Conservation (phyloP, 1,139 yeast genomes). For the Suhomyces panamericanus region DNA sequence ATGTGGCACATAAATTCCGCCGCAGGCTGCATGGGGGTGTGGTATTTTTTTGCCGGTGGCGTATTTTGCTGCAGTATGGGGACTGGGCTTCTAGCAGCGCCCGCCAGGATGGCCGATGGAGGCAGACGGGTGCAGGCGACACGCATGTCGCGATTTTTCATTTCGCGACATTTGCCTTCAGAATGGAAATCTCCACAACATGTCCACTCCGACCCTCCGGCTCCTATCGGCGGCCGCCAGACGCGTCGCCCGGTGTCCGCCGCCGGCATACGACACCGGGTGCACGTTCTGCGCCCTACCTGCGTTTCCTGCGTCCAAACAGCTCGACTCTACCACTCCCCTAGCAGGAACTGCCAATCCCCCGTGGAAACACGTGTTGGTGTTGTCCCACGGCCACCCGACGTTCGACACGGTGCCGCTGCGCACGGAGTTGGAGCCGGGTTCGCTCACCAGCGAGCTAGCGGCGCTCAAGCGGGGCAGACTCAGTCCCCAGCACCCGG, state of each 20-base stretch:
- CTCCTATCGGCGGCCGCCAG: not conserved
- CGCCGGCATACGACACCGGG: constrained; percentile 56
- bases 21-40: too few species aligned
- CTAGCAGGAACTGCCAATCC: constrained; percentile 50
- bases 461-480: constrained; percentile 28
- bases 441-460: constrained; percentile 40
- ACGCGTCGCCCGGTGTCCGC: constrained; percentile 40
- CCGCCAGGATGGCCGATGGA: too few species aligned
- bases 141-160: not conserved
- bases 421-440: constrained; percentile 51
- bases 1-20: too few species aligned
- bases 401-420: constrained; percentile 53
- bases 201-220: not conserved
- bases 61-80: not conserved
- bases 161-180: constrained; percentile 1
- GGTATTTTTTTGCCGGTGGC: not conserved
- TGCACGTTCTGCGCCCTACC: constrained; percentile 59
- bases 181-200: not conserved
- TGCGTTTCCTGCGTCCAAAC: constrained; percentile 40
- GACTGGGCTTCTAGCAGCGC: not conserved
- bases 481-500: constrained; percentile 49
- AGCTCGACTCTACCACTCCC: constrained; percentile 40
- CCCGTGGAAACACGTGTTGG: constrained; percentile 57
- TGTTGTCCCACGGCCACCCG: constrained; percentile 42
- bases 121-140: not conserved